Evolutionary conservation across 495 filamentous ascomycete species (phyloP), one percentile per base, ranked within the genome.

Genomic region (Penicillium malachiteum): DNA sequence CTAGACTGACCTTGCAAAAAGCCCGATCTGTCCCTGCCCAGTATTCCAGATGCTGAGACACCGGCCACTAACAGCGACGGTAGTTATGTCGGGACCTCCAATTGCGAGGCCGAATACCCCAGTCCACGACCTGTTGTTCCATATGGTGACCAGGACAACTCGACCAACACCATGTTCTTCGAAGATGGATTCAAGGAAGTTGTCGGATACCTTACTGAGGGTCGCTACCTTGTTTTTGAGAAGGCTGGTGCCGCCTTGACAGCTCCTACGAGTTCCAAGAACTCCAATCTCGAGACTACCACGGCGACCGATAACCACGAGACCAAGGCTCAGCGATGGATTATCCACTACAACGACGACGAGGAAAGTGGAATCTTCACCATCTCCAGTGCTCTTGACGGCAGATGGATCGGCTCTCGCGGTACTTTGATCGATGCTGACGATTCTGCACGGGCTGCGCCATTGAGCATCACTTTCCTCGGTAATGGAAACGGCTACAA

Each of bases 181-280:
- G 79, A 83, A 51, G 63, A 80, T 33, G 80, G 80, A 4, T 82
- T 73, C 67, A 82, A 82, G 65, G 60, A 73, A 40, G 68, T 77
- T n/a, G 65, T 81, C 7, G 80, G 80, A 9, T 70, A 73, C 31
- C 58, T 83, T 35, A 82, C 80, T 11, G 80, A 83, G 53, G 80
- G 80, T 12, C 77, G 80, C n/a, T 75, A 75, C 39, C 48, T 76
- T 13, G 64, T 66, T 30, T 70, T 73, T 34, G 72, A 73, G 17
- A 44, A 50, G n/a, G 13, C 12, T 11, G 33, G n/a, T 18, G 17
- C 38, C n/a, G 48, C 34, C 21, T 39, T 50, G 33, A 26, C 48
- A 14, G 21, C n/a, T 4, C 34, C 48, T 7, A 16, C 8, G 12
- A 5, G 7, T 13, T 37, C 34, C 30, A 70, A 74, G 56, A 58